Conservation (phyloP, 2,329 filamentous ascomycete species). For the Phialophora tarda region DNA sequence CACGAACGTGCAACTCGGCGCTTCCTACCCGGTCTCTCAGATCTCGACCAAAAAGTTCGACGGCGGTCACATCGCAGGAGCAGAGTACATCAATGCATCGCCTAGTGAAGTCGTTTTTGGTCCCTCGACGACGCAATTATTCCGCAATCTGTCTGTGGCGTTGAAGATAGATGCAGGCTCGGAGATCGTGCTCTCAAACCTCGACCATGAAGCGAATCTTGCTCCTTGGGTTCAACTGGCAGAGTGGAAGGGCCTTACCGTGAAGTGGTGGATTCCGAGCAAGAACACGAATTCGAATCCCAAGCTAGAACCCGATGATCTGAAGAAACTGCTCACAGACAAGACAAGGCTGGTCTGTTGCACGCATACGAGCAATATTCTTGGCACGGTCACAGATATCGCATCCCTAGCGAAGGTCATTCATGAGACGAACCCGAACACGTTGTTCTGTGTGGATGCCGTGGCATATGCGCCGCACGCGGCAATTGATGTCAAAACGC, state of each 20-base stretch:
- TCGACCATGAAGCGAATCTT: constrained; percentile 81
- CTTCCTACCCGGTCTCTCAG: constrained; percentile 67
- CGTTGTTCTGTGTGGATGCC: constrained; percentile 74
- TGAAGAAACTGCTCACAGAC: constrained; percentile 63
- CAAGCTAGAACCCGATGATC: constrained; percentile 62
- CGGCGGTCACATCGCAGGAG: constrained; percentile 67
- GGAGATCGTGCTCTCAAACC: constrained; percentile 71
- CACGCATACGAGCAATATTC: constrained; percentile 75
- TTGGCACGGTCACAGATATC: constrained; percentile 68
- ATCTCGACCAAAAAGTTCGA: constrained; percentile 65
- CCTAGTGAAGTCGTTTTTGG: constrained; percentile 74
- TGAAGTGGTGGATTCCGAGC: constrained; percentile 73
- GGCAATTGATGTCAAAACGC: constrained; percentile 68
- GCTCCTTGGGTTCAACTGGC: constrained; percentile 75
- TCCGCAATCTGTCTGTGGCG: constrained; percentile 70
- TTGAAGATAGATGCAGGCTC: constrained; percentile 62
- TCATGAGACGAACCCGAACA: constrained; percentile 54
- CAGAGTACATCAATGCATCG: constrained; percentile 72
- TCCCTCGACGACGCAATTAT: constrained; percentile 75
- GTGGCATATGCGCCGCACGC: constrained; percentile 79
- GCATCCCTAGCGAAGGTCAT: constrained; percentile 46
- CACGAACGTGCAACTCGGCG: constrained; percentile 77
- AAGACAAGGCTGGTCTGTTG: constrained; percentile 72
- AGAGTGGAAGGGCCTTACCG: constrained; percentile 60
- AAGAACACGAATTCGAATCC: constrained; percentile 63